Evolutionary conservation across 805 yeast genomes (phyloP).

Genomic region (Saccharomycopsis babjevae): DNA sequence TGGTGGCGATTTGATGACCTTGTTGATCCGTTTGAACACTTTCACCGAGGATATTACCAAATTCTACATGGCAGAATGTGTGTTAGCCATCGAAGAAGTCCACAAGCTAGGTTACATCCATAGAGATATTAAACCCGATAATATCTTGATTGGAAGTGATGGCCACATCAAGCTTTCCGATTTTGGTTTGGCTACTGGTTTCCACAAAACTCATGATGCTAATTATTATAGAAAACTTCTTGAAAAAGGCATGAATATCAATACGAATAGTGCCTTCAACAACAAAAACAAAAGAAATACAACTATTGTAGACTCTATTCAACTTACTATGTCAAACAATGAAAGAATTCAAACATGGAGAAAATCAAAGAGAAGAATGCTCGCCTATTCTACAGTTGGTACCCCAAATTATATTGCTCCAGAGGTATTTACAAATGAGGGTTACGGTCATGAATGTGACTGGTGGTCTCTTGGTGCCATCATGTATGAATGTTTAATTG

Average conservation of each 20-base stretch:
- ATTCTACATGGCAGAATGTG: conserved; percentile 94
- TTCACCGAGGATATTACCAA: conserved; percentile 89
- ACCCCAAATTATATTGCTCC: conserved; percentile 20
- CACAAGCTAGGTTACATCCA: conserved; percentile 92
- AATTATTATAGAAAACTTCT: conserved; percentile 74
- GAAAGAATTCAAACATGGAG: conserved; percentile 46
- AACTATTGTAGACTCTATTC: conserved; percentile 24
- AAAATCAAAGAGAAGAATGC: conserved; percentile 32
- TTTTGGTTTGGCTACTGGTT: conserved; percentile 77
- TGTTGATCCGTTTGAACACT: conserved; percentile 90
- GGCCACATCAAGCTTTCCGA: conserved; percentile 64
- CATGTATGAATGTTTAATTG: conserved; percentile 42
- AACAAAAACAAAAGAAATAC: conserved; percentile 17
- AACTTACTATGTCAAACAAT: conserved; percentile 37
- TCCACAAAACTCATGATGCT: conserved; percentile 87
- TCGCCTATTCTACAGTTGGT: conserved; percentile 44
- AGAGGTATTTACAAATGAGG: conserved; percentile 28
- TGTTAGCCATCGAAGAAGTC: conserved; percentile 86
- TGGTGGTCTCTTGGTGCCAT: conserved; percentile 46
- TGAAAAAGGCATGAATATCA: conserved; percentile 38
- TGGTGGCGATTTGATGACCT: conserved; percentile 51
- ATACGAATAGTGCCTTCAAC: conserved; percentile 16
- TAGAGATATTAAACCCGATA: conserved; percentile 96
- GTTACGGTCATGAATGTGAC: conserved; percentile 43
- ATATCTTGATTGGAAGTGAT: conserved; percentile 72